Conservation (phyloP, 371 early-diverging fungal species). For the Blyttiomyces sp. region DNA sequence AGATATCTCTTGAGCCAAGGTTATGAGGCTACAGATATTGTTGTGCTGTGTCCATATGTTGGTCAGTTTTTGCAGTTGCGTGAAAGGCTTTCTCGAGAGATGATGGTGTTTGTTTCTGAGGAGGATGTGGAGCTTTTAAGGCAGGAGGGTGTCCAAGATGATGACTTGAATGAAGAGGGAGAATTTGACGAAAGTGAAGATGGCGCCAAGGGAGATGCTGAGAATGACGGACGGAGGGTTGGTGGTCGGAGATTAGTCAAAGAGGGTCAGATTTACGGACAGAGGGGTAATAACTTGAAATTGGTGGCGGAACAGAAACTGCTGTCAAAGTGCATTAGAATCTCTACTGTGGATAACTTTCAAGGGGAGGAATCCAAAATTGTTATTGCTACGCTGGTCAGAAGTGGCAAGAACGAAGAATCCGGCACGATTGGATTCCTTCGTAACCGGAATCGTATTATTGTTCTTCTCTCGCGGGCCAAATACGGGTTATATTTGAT, state of each 20-base stretch:
- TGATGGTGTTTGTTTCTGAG: constrained; percentile 18
- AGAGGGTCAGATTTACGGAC: constrained; percentile 2
- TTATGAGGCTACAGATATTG: constrained; percentile 67
- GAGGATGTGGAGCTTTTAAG: constrained; percentile 6
- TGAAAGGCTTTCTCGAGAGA: constrained; percentile 17
- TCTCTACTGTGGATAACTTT: constrained; percentile 74
- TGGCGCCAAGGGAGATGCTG: not conserved
- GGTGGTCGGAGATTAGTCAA: no score
- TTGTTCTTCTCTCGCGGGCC: constrained; percentile 75
- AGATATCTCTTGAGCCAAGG: constrained; percentile 67
- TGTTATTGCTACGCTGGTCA: constrained; percentile 25
- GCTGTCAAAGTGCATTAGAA: constrained; percentile 33
- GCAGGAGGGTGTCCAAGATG: not conserved
- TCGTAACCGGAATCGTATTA: constrained; percentile 66
- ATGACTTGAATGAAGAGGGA: constrained; percentile 1
- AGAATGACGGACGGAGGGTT: no score
- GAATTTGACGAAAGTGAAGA: constrained; percentile 1
- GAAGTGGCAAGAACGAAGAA: not conserved
- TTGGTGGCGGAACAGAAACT: not conserved
- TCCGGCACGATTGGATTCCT: constrained; percentile 68
- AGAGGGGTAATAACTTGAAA: constrained; percentile 1
- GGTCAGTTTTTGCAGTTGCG: constrained; percentile 51
- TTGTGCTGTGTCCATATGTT: constrained; percentile 60
- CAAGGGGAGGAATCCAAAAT: constrained; percentile 40
- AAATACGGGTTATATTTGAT: constrained; percentile 70